Evolutionary conservation across 257 asterid species (phyloP).

Genomic region (Solanum ossicruentum): DNA sequence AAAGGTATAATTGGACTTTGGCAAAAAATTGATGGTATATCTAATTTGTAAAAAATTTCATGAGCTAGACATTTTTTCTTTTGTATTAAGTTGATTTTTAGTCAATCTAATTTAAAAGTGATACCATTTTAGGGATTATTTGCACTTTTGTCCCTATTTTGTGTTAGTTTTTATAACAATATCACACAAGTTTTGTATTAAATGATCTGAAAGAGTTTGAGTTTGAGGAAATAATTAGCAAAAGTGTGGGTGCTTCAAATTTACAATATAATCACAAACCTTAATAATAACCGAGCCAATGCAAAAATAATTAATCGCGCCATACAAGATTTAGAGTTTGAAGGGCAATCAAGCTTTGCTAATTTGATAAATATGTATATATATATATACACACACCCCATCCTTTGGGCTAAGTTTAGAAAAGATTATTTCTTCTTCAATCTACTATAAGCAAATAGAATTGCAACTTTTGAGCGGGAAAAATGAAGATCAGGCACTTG

Average conservation of each 20-base stretch:
- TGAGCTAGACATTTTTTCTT: background rate
- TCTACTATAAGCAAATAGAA: no score
- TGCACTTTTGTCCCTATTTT: background rate
- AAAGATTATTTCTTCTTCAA: no score
- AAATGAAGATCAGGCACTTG: no score
- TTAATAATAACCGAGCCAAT: background rate
- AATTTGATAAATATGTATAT: no score
- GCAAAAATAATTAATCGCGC: background rate
- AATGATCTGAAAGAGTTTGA: no score
- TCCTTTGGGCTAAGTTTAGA: no score
- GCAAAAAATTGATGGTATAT: background rate
- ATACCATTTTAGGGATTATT: background rate
- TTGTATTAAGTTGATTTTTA: background rate
- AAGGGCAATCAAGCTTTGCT: background rate
- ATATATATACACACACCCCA: no score
- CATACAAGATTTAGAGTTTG: background rate
- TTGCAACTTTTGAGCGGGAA: no score
- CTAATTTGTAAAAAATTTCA: background rate
- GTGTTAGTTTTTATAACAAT: no score
- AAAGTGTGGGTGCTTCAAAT: no score
- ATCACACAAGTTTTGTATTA: background rate
- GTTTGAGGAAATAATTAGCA: no score
- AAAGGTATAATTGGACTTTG: no score
- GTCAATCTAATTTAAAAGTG: background rate
- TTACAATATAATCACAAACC: background rate